phyloP scores from a whole-genome alignment of 2,329 filamentous ascomycete genomes.

The Blastomyces parvus region DNA sequence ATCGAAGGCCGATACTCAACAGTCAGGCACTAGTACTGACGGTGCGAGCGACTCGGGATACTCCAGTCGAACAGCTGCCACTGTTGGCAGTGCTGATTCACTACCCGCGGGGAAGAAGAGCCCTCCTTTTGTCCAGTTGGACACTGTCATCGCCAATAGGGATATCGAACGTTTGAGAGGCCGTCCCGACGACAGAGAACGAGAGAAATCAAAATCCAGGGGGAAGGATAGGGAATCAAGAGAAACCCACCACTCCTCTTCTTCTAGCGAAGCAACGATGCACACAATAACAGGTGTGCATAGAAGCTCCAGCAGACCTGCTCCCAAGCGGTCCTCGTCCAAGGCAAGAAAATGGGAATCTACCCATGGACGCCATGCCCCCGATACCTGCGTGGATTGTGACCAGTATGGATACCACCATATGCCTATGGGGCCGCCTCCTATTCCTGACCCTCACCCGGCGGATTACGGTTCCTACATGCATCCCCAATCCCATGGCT shows the following conservation, averaged over 20 bases:
- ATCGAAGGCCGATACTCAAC: constrained; percentile 36
- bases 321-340: constrained; percentile 26
- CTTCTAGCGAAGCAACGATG: constrained; percentile 27
- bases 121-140: constrained; percentile 30
- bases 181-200: constrained; percentile 22
- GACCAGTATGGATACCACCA: constrained; percentile 23
- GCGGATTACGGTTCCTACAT: constrained; percentile 25
- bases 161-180: constrained; percentile 16
- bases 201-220: constrained; percentile 19
- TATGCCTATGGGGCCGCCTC: constrained; percentile 14
- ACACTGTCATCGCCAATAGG: constrained; percentile 23
- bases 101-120: constrained; percentile 36
- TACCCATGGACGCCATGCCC: constrained; percentile 21
- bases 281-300: constrained; percentile 23
- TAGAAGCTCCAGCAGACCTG: constrained; percentile 24
- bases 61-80: constrained; percentile 49
- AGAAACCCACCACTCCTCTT: constrained; percentile 20
- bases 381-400: constrained; percentile 29
- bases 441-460: constrained; percentile 22
- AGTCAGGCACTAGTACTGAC: constrained; percentile 31
- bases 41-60: constrained; percentile 53
- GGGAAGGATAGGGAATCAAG: constrained; percentile 16
- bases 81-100: constrained; percentile 45
- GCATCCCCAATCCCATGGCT: constrained; percentile 13
- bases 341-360: constrained; percentile 27